Evolutionary conservation across 2,329 filamentous ascomycete genomes (phyloP).

Genomic region (Penicillium sclerotiorum): DNA sequence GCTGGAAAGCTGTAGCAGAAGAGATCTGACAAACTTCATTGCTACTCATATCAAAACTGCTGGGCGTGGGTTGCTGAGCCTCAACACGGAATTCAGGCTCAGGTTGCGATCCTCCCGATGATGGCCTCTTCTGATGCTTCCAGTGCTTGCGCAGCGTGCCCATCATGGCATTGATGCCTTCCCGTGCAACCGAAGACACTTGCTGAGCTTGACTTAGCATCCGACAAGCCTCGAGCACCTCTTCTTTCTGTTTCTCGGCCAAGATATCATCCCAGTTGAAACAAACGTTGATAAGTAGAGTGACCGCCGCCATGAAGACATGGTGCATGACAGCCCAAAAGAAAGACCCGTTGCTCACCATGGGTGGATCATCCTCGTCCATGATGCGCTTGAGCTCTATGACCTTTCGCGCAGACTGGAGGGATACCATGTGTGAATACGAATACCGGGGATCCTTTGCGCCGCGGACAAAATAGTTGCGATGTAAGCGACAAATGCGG

Average conservation of each 20-base stretch:
- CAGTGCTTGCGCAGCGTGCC: conserved; percentile 37
- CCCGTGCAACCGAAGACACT: conserved; percentile 32
- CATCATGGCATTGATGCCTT: conserved; percentile 44
- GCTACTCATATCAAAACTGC: neutral
- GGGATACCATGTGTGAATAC: conserved; percentile 42
- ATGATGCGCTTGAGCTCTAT: conserved; percentile 40
- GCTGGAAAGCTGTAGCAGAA: neutral
- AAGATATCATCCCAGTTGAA: conserved; percentile 44
- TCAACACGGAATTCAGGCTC: neutral
- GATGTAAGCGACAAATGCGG: conserved; percentile 43
- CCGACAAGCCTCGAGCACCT: conserved; percentile 42
- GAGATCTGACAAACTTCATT: neutral
- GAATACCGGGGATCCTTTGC: conserved; percentile 38
- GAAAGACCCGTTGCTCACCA: conserved; percentile 29
- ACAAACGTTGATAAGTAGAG: conserved; percentile 44
- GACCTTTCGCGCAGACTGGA: conserved; percentile 42
- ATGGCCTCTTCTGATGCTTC: conserved; percentile 18
- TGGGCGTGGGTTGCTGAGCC: neutral
- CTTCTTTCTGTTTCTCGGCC: conserved; percentile 37
- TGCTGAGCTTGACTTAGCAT: conserved; percentile 41
- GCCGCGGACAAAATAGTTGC: conserved; percentile 43
- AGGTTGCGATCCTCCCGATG: neutral
- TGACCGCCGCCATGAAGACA: conserved; percentile 44
- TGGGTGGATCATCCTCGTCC: conserved; percentile 31
- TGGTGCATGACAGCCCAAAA: conserved; percentile 42